Conservation (phyloP, 495 filamentous ascomycete genomes). For the Trypethelium eluteriae region DNA sequence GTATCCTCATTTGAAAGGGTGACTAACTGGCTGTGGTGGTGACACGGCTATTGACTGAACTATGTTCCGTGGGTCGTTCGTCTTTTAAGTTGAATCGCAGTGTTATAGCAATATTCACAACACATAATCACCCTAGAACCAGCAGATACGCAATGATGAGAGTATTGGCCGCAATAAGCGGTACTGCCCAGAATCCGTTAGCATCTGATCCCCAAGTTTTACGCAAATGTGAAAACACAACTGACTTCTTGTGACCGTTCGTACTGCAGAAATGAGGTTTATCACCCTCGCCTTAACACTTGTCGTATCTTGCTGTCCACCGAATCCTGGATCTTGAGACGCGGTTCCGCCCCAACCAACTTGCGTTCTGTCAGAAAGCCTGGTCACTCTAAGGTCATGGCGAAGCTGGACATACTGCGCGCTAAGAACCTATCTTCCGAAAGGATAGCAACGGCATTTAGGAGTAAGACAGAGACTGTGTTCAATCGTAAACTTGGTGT, state of each 20-base stretch:
- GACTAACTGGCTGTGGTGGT: too few species aligned
- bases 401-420: constrained; percentile 57
- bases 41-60: too few species aligned
- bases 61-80: neutral
- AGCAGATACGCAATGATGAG: constrained; percentile 85
- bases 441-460: constrained; percentile 90
- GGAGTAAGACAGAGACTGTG: constrained; percentile 71
- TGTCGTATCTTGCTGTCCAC: constrained; percentile 57
- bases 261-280: constrained; percentile 80
- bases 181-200: constrained; percentile 51
- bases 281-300: constrained; percentile 83
- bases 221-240: constrained; percentile 22
- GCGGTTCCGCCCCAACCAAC: constrained; percentile 70
- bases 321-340: constrained; percentile 62
- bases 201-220: constrained; percentile 9
- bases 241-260: constrained; percentile 93
- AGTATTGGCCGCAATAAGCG: constrained; percentile 84
- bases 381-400: neutral
- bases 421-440: constrained; percentile 98
- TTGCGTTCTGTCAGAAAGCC: constrained; percentile 30
- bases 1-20: too few species aligned
- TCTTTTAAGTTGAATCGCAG: neutral
- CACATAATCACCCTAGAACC: constrained; percentile 61
- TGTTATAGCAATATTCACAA: neutral
- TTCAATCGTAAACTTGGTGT: constrained; percentile 21